phyloP scores from a whole-genome alignment of 352 stramenopile genomes.

The Phytophthora sp. region DNA sequence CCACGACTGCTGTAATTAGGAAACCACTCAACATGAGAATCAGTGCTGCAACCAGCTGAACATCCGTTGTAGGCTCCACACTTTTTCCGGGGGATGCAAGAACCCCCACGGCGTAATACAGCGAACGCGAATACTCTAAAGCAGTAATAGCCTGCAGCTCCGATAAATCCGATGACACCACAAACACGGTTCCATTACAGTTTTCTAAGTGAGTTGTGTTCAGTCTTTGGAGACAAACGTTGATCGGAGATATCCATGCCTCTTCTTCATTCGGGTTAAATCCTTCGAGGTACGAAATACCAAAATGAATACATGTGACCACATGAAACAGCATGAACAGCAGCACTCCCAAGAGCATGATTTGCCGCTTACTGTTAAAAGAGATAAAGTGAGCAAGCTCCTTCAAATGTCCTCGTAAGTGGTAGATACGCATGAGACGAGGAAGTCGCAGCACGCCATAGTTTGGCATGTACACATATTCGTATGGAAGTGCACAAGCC shows the following conservation, averaged over 20 bases:
- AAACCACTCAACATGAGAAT: constrained; percentile 56
- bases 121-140: constrained; percentile 43
- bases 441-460: constrained; percentile 48
- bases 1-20: constrained; percentile 48
- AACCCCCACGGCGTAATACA: constrained; percentile 50
- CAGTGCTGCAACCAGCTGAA: constrained; percentile 42
- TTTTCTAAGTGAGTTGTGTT: constrained; percentile 25
- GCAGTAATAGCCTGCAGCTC: constrained; percentile 14
- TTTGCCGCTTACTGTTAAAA: constrained; percentile 47
- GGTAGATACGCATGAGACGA: constrained; percentile 40
- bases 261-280: constrained; percentile 37
- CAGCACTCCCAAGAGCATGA: constrained; percentile 47
- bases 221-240: constrained; percentile 24
- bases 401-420: constrained; percentile 36
- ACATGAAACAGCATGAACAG: constrained; percentile 64
- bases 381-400: constrained; percentile 52
- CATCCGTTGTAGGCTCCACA: constrained; percentile 43
- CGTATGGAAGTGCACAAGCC: constrained; percentile 52
- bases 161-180: constrained; percentile 4
- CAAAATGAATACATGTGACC: constrained; percentile 51
- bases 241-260: constrained; percentile 38
- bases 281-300: constrained; percentile 40
- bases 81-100: constrained; percentile 51
- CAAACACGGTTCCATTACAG: constrained; percentile 7
- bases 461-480: constrained; percentile 24